Base-by-base conservation (phyloP, 2,329 filamentous ascomycete species). In the Aureobasidium uvarum region DNA sequence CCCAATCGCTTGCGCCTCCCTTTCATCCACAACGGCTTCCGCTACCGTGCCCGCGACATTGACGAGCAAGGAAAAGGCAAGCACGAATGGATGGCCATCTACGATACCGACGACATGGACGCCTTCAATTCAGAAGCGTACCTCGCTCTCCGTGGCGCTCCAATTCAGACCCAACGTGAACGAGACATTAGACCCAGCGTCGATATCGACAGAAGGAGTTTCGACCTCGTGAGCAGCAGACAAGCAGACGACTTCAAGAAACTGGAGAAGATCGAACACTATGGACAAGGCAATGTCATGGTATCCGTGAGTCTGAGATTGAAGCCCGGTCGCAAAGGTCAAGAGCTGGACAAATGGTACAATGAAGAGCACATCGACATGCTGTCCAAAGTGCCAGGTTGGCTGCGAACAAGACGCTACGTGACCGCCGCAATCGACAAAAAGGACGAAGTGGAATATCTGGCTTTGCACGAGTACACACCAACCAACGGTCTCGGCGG, bases 81-180 rank as follows among this genome's bases (percentile, higher is more conserved):
- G 68, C 91, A 90, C 1, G 83, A 86, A 69, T 96, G 87, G 81
- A 85, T 94, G 74, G 92, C 92, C 38, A 79, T 89, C 65, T 96
- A 96, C 81, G 91, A 96, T 75, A 86, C 95, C 69, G 87, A 85
- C 39, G 86, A 88, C 73, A 91, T 94, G 84, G 77, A 83, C 51
- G 85, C 85, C 72, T 81, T 96, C 73, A 86, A 87, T 46, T 86
- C 87, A 56, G 84, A 89, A 62, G 84, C 86, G 2, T 96, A 96
- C 78, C 85, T 84, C 13, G 78, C 80, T 16, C 79, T 92, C 54
- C 84, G 89, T 36, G 85, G 83, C 70, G 83, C 76, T 64, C 81
- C 77, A 48, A 78, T 83, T 28, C 85, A 86, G 70, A 86, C 81
- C 46, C 82, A 83, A 69, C 77, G 86, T 6, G 86, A 88, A 71